These are phyloP conservation scores for Eleusine coracana DNA, from an alignment of 176 grass and related monocot genomes.

Conservation along the genomic window DNA sequence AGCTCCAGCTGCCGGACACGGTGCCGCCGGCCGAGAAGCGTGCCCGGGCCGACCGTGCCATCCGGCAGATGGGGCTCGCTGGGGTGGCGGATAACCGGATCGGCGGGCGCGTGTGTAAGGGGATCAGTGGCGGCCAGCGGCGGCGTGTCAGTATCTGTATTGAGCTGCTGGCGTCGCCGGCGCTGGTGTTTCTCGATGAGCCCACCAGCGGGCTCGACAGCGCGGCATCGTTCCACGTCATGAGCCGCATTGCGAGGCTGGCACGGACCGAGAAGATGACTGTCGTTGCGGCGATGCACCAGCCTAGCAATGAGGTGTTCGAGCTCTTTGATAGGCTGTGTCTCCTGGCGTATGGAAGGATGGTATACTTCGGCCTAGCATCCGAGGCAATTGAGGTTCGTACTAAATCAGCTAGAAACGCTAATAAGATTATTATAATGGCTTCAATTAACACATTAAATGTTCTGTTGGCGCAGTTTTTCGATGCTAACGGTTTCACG, in stretches of 20 bases:
- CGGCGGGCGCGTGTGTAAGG: constrained; percentile 47
- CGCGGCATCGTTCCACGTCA: constrained; percentile 54
- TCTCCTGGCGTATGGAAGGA: constrained; percentile 43
- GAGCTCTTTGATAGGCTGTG: constrained; percentile 57
- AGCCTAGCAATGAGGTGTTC: constrained; percentile 65
- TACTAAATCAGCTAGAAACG: background rate
- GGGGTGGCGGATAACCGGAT: constrained; percentile 13
- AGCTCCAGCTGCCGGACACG: constrained; percentile 47
- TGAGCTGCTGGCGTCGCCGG: constrained; percentile 43
- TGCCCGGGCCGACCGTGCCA: constrained; percentile 31
- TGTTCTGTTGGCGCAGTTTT: constrained; percentile 42
- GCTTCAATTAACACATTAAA: background rate
- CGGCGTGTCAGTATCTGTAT: constrained; percentile 49
- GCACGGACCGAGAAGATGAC: constrained; percentile 32
- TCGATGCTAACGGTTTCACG: constrained; percentile 56
- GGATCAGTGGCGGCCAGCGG: constrained; percentile 49
- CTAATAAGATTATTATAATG: no score
- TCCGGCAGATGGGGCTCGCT: constrained; percentile 43
- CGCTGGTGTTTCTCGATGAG: constrained; percentile 44
- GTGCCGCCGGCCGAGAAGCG: constrained; percentile 17
- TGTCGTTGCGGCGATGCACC: constrained; percentile 59
- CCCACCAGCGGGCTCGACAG: constrained; percentile 51
- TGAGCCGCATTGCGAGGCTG: constrained; percentile 46
- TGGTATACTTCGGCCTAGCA: constrained; percentile 52
- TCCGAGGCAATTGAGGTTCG: constrained; percentile 46